Conservation (phyloP, 306 rosid genomes). For the Prunus salicina region DNA sequence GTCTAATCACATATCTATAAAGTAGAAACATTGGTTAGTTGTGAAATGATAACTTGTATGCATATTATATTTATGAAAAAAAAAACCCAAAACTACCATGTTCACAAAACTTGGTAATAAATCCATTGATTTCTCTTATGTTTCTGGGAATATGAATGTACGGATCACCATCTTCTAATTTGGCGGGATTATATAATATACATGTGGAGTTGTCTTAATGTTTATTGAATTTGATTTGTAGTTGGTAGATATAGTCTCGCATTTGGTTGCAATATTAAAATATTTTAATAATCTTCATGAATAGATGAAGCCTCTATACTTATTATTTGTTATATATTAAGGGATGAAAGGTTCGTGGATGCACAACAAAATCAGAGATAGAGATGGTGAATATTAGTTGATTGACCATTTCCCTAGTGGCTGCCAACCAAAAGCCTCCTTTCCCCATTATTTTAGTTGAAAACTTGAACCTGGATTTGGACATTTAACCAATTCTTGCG, state of each 20-base stretch:
- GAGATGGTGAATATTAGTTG: background rate
- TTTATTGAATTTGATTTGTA: background rate
- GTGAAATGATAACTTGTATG: no score
- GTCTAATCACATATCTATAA: no score
- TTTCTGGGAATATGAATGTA: background rate
- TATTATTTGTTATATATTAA: background rate
- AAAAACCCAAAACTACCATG: no score
- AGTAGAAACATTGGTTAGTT: no score
- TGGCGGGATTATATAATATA: background rate
- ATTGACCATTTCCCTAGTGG: background rate
- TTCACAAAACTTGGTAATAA: no score
- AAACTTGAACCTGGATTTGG: background rate
- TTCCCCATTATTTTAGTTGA: background rate
- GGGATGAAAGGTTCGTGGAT: no score
- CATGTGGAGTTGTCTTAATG: background rate
- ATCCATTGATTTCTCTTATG: no score
- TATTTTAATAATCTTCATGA: no score
- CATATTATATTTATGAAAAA: no score
- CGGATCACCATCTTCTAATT: background rate
- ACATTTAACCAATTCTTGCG: background rate
- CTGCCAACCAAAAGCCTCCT: conserved; percentile 2
- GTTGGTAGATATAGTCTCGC: background rate
- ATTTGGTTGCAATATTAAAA: background rate
- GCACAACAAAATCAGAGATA: background rate
- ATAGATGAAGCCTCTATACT: background rate